Conservation (phyloP, 192 early-diverging fungal genomes). For the Backusella mclennaniae region DNA sequence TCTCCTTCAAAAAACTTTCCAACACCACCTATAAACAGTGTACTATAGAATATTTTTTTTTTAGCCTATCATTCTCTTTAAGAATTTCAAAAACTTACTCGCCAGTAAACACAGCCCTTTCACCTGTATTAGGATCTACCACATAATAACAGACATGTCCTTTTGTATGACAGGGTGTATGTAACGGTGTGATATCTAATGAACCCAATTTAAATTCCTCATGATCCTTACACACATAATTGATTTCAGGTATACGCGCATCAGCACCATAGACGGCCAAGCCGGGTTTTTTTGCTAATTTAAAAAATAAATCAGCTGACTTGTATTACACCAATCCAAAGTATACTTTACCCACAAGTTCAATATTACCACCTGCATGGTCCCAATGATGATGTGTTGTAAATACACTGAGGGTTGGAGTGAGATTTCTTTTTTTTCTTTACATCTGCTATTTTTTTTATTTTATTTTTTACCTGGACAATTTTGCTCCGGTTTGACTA, state of each 20-base stretch:
- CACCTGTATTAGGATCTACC: constrained; percentile 51
- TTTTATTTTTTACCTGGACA: constrained; percentile 43
- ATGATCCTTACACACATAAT: constrained; percentile 68
- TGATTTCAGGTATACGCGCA: constrained; percentile 80
- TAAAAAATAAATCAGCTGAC: not conserved
- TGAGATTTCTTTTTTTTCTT: too few relatives aligned
- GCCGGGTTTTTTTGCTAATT: constrained; percentile 45
- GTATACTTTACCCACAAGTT: constrained; percentile 45
- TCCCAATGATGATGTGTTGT: constrained; percentile 93
- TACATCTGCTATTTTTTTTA: not conserved
- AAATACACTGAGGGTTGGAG: constrained; percentile 40
- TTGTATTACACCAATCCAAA: constrained; percentile 15
- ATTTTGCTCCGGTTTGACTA: constrained; percentile 48
- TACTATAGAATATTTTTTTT: constrained; percentile 30
- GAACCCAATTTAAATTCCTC: constrained; percentile 77
- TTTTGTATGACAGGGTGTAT: constrained; percentile 87
- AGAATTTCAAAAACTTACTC: constrained; percentile 25
- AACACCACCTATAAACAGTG: constrained; percentile 54
- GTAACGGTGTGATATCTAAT: constrained; percentile 67
- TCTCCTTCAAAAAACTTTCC: constrained; percentile 60
- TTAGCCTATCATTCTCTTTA: not conserved
- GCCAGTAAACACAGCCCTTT: constrained; percentile 86
- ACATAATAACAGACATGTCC: constrained; percentile 87
- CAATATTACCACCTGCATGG: constrained; percentile 80
- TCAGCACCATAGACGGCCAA: constrained; percentile 85